These are phyloP conservation scores for Trametes polyzona DNA, from an alignment of 1,284 basidiomycete species.

Conservation along the genomic window DNA sequence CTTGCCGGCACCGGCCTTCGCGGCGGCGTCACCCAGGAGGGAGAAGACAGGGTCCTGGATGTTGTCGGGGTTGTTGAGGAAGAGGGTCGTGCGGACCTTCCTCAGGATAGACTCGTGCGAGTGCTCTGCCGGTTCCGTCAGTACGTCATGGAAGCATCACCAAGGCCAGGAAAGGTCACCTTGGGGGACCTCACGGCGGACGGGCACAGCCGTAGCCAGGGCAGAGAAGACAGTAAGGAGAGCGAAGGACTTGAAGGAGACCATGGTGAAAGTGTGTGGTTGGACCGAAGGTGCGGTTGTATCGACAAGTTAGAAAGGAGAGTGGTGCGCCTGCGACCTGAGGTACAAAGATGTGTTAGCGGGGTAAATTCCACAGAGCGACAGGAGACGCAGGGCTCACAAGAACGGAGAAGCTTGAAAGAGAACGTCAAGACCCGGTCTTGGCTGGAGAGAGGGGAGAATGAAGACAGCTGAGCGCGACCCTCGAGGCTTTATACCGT, in stretches of 20 bases:
- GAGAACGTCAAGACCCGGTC: slow-evolving; percentile 56
- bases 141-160: background rate
- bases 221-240: slow-evolving; percentile 40
- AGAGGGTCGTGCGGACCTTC: slow-evolving; percentile 50
- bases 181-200: slow-evolving; percentile 69
- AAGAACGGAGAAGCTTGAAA: slow-evolving; percentile 33
- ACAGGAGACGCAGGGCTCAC: slow-evolving; percentile 1
- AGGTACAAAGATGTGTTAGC: background rate
- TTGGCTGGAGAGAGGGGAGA: slow-evolving; percentile 47
- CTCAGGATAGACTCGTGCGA: slow-evolving; percentile 63
- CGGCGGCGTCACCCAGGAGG: slow-evolving; percentile 67
- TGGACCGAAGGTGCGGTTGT: slow-evolving; percentile 26
- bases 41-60: slow-evolving; percentile 69
- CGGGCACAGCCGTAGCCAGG: slow-evolving; percentile 46
- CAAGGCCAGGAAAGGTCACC: slow-evolving; percentile 39
- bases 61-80: slow-evolving; percentile 60
- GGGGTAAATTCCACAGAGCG: too few species aligned
- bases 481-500: slow-evolving; percentile 22
- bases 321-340: slow-evolving; percentile 35
- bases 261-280: slow-evolving; percentile 42
- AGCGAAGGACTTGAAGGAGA: slow-evolving; percentile 45
- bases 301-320: slow-evolving; percentile 30
- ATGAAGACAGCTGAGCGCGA: slow-evolving; percentile 29
- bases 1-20: slow-evolving; percentile 53
- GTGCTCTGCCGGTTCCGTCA: slow-evolving; percentile 51